Evolutionary conservation across 805 yeast genomes (phyloP), one percentile per base, ranked within the genome.

Genomic region (Nakazawaea ernobii): DNA sequence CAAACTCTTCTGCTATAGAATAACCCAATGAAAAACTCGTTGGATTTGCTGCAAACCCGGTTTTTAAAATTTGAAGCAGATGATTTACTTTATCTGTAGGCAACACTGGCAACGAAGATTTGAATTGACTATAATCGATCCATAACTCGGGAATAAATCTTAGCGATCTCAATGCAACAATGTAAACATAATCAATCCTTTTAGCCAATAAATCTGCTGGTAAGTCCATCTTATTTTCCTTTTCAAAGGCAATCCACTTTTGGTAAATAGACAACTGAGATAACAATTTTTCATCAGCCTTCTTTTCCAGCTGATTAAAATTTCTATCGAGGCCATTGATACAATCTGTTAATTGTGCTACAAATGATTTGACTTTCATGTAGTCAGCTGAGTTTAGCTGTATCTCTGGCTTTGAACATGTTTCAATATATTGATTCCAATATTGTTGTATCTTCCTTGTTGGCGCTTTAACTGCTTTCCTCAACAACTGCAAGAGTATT

Each of bases 341-440:
- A 3, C 84, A 53, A 52, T 78, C 77, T 10, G 73, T 69, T 75
- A 89, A 79, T 59, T 87, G 96, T 37, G 78, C 80, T 51, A 79
- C 79, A 67, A 86, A 73, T 0, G 94, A 76, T 52, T 97, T 74
- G 1, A 96, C 91, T 53, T 77, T 80, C 96, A 92, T 87, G 60
- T 90, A 94, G 11, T 80, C 84, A 3, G 86, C 81, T 10, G 95
- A 85, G 51, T 80, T 74, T 55, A 91, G 97, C 39, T 86, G 82
- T 45, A 91, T 82, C 29, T 48, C 47, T 33, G 15, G 28, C 32
- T 48, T 48, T 6, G 50, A 44, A 39, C 50, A 48, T 6, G 37
- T 17, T 32, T 48, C 50, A 27, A 63, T 90, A 92, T n/a, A 53
- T 43, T 71, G 80, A 49, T 77, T 70, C 99, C 99, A 92, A 48